Evolutionary conservation across 768 basidiomycete species (phyloP).

Genomic region (Calocybe indica): DNA sequence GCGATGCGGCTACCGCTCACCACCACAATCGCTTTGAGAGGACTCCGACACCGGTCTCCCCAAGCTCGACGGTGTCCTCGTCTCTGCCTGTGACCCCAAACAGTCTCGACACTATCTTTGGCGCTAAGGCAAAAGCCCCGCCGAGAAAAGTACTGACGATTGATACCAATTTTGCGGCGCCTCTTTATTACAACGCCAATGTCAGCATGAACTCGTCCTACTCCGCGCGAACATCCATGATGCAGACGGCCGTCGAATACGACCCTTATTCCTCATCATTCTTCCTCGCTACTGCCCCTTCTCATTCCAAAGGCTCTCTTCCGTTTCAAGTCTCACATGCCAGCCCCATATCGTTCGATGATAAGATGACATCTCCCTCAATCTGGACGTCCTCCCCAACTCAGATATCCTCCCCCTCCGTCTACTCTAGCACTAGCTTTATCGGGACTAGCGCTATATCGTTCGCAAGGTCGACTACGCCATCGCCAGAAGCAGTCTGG

Average conservation of each 20-base stretch:
- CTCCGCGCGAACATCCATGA: conserved; percentile 53
- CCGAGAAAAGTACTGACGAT: conserved; percentile 47
- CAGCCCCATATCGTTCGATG: conserved; percentile 35
- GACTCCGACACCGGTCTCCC: conserved; percentile 38
- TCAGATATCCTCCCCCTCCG: conserved; percentile 40
- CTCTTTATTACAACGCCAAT: conserved; percentile 41
- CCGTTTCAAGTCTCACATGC: conserved; percentile 16
- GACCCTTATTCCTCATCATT: conserved; percentile 55
- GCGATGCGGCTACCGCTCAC: conserved; percentile 12
- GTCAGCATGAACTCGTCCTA: conserved; percentile 35
- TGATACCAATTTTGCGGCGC: conserved; percentile 46
- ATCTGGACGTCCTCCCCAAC: conserved; percentile 42
- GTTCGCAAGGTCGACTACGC: conserved; percentile 29
- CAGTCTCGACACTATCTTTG: conserved; percentile 36
- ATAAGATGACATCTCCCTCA: conserved; percentile 48
- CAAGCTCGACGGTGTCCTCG: conserved; percentile 32
- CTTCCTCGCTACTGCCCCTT: conserved; percentile 41
- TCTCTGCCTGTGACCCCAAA: conserved; percentile 59
- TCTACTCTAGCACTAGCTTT: conserved; percentile 37
- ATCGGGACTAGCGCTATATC: conserved; percentile 22
- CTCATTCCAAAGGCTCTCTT: conserved; percentile 29
- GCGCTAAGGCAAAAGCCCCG: conserved; percentile 26
- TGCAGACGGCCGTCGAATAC: conserved; percentile 74
- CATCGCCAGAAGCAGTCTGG: conserved; percentile 23
- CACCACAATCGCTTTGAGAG: conserved; percentile 32